Conservation (phyloP, 371 early-diverging fungal species). For the Rhizomucor pusillus region DNA sequence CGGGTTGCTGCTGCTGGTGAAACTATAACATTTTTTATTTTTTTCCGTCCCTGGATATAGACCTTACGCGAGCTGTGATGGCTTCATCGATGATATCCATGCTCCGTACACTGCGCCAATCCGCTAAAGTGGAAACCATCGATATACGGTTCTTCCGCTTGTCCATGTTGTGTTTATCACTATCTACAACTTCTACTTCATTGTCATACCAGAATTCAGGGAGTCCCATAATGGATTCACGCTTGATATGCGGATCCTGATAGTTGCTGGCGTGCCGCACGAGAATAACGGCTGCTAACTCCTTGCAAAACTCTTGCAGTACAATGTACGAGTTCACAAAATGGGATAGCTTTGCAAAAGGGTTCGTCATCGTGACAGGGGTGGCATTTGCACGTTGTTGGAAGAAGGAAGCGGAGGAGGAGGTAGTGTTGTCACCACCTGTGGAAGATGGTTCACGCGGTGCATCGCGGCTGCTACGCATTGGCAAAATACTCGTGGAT, state of each 20-base stretch:
- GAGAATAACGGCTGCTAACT: slow-evolving; percentile 58
- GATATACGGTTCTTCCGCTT: slow-evolving; percentile 50
- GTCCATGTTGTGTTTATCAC: slow-evolving; percentile 29
- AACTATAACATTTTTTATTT: background rate
- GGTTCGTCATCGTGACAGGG: slow-evolving; percentile 52
- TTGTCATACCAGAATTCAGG: slow-evolving; percentile 6
- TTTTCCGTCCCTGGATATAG: slow-evolving; percentile 25
- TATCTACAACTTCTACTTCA: slow-evolving; percentile 22
- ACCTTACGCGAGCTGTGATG: slow-evolving; percentile 34
- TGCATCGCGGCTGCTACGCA: slow-evolving; percentile 10
- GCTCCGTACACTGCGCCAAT: slow-evolving; percentile 44
- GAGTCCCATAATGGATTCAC: slow-evolving; percentile 26
- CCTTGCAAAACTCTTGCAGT: slow-evolving; percentile 67
- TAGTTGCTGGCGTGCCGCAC: slow-evolving; percentile 53
- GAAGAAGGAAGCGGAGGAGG: slow-evolving; percentile 44
- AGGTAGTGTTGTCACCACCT: slow-evolving; percentile 4
- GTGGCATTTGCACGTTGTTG: slow-evolving; percentile 49
- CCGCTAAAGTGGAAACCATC: slow-evolving; percentile 39
- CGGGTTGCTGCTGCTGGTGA: no score
- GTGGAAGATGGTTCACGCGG: background rate
- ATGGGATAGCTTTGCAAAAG: slow-evolving; percentile 50
- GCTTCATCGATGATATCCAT: slow-evolving; percentile 47
- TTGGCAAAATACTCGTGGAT: slow-evolving; percentile 25
- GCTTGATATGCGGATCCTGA: slow-evolving; percentile 31
- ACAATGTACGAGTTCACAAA: slow-evolving; percentile 65